Evolutionary conservation across 441 rosid genomes (phyloP), one percentile per base, ranked within the genome.

Genomic region (Syzygium syzygioides): DNA sequence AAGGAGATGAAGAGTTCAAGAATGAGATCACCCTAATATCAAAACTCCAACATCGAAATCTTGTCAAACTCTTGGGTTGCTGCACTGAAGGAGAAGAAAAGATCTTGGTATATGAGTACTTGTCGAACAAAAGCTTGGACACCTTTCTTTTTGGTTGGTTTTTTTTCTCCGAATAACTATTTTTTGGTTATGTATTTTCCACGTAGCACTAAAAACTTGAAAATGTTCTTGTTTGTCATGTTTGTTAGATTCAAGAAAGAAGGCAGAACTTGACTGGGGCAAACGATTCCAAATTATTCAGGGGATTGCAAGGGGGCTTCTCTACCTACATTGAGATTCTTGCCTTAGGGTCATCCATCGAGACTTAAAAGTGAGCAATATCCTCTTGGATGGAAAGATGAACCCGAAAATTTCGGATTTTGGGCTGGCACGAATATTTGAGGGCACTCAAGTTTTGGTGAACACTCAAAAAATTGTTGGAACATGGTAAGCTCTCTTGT

Each of bases 111-210:
- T 76, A 37, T 3, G 83, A 37, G 83, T 6, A 76, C n/a, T 37
- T 41, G 83, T 25, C n/a, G 14, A 76, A 76, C 52, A 76, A 41
- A 41, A 76, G 52, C 83, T 41, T 76, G 83, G 52, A 76, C 83
- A 1, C n/a, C 83, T 41, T 76, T 76, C 52, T 76, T 23, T 76
- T 76, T 6, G 83, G 83, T 76, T 71, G 18, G 83, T 76, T 76
- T 41, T 76, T 23, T 14, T 37, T 28, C 9, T 20, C n/a, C 8
- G 5, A 76, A 23, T 0, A 41, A 23, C 3, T 37, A 6, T 0
- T 37, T 76, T 76, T 76, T 0, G 0, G 1, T 23, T 1, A 76
- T 76, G 1, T 23, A 23, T 12, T 41, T 4, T 41, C 10, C 0
- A 3, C 7, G 3, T 6, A 41, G 83, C 52, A 76, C 52, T 3